Base-by-base conservation (phyloP, 2,329 filamentous ascomycete species). In the Fusarium stilboides region DNA sequence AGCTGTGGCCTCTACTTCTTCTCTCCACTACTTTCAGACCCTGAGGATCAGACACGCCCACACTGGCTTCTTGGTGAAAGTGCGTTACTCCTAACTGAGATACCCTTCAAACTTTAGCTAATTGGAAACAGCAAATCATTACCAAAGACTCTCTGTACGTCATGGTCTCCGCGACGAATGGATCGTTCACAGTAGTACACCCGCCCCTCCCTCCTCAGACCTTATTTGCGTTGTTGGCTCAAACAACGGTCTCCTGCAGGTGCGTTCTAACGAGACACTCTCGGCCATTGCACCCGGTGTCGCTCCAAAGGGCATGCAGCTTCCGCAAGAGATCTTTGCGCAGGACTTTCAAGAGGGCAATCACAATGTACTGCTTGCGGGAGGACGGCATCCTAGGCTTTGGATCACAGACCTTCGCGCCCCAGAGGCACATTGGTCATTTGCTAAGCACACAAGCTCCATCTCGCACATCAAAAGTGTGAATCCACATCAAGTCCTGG, bases 381-480 rank as follows among this genome's bases (percentile, higher is more conserved):
- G 87, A 36, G 84, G 84, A 4, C 83, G 87, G 5, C 79, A 80
- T n/a, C 79, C 84, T 1, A 71, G 76, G 3, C 76, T 89, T 7
- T 82, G 81, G 77, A 68, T 82, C 1, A 78, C 81, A 7, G 87
- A 88, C 68, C 60, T 82, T 43, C 83, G 87, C 36, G 65, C 76
- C 2, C 75, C 80, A 1, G 68, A 76, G 36, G 61, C 72, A 20
- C 68, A 77, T 57, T 80, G 72, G 81, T 71, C 75, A 3, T 78
- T 77, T 40, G 60, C 77, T 2, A 74, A 69, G 15, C 80, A 84
- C 56, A 70, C 75, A 8, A 83, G 80, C 51, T 71, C 83, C 20
- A 80, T 87, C 47, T 80, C 86, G 0, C 85, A 88, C 59, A 74
- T 90, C 33, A 81, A 81, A 34, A 82, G 84, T 53, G 70, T 89